Base-by-base conservation (phyloP, 2,329 filamentous ascomycete genomes). In the Cladosporium sp. region DNA sequence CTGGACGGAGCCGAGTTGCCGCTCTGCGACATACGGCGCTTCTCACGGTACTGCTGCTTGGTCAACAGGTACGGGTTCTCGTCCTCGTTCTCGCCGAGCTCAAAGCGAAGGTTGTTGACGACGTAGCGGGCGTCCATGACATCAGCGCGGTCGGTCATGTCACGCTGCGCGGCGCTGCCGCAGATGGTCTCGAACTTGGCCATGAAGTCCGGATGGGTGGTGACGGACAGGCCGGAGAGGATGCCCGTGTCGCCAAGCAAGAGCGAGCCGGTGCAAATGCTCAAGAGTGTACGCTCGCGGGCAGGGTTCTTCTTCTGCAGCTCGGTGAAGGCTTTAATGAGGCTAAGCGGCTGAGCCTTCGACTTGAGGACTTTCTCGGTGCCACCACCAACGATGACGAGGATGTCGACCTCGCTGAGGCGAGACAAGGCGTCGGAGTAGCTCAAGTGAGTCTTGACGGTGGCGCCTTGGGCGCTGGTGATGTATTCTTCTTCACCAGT, bases 91-190 rank as follows among this genome's bases (percentile, higher is more conserved):
- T 88, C 88, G 66, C 81, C 82, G 43, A 94, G 80, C 67, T 94
- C 90, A 73, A 93, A 95, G 66, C 90, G 88, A 60, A 92, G 86
- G 76, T 95, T 94, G 81, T 95, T 95, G 73, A 95, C 90, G 19
- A 95, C 90, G 72, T 94, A 95, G 70, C 90, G 84, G 70, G 90
- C 87, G 70, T 94, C 89, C 69, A 93, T 83, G 63, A 94, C 88
- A 70, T 94, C 89, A 67, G 89, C 91, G 70, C 89, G 87, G 78
- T 92, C 88, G 59, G 85, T 83, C 65, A 88, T 79, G 73, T 89
- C 85, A 63, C 85, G 81, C 59, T 84, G 84, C 47, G 88, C 84
- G 50, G 86, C 84, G 64, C 90, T 86, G 73, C 88, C 89, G 80
- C 88, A 92, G 66, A 92, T 76, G 67, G 86, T 92, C 80, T 94